A percentile compares a stretch with the other conserved stretches of the same genome.
These are phyloP conservation scores for Scorias spongiosa DNA, from an alignment of 2,329 filamentous ascomycete genomes.

Conservation along the genomic window DNA sequence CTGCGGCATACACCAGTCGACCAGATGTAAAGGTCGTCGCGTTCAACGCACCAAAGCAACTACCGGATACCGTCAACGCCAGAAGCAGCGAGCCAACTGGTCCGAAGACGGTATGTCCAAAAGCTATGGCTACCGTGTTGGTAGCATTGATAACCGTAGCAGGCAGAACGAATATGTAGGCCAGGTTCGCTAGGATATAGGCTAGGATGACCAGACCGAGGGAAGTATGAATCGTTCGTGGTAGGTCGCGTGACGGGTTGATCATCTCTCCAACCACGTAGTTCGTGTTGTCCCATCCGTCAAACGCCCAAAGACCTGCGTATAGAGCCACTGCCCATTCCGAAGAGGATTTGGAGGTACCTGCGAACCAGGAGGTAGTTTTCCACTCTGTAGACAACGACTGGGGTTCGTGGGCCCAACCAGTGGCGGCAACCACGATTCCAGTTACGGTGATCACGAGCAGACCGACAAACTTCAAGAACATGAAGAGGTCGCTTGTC, in stretches of 20 bases:
- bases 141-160: slow-evolving; percentile 63
- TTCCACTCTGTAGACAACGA: slow-evolving; percentile 60
- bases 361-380: slow-evolving; percentile 66
- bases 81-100: slow-evolving; percentile 67
- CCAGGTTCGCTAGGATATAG: slow-evolving; percentile 80
- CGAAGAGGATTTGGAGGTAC: slow-evolving; percentile 63
- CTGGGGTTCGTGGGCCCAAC: slow-evolving; percentile 59
- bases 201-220: slow-evolving; percentile 85
- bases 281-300: slow-evolving; percentile 98
- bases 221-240: slow-evolving; percentile 87
- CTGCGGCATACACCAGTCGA: slow-evolving; percentile 81
- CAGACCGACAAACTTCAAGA: slow-evolving; percentile 86
- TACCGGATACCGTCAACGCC: slow-evolving; percentile 76
- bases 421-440: slow-evolving; percentile 76
- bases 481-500: slow-evolving; percentile 87
- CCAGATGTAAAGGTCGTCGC: slow-evolving; percentile 87
- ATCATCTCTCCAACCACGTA: slow-evolving; percentile 96
- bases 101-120: slow-evolving; percentile 81
- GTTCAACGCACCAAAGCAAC: slow-evolving; percentile 89
- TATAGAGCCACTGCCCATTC: slow-evolving; percentile 91
- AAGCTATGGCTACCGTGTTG: slow-evolving; percentile 93
- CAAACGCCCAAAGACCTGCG: slow-evolving; percentile 92
- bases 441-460: slow-evolving; percentile 76
- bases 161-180: slow-evolving; percentile 89
- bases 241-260: slow-evolving; percentile 76